Conservation (phyloP, 139 green algal genomes). For the Haematococcus sp. region DNA sequence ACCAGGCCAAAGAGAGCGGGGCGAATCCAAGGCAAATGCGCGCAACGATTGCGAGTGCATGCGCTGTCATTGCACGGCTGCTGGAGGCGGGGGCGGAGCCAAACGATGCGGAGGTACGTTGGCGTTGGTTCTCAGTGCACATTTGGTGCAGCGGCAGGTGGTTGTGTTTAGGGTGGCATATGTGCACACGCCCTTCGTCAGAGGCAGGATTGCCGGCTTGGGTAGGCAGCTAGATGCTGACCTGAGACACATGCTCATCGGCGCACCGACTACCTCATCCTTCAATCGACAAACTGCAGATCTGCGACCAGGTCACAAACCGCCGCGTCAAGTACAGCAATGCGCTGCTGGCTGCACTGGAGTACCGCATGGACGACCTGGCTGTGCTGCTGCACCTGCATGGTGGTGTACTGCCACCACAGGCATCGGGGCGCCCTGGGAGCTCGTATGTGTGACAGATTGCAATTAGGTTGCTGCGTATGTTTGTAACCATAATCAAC, state of each 20-base stretch:
- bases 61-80: not conserved
- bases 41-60: not conserved
- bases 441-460: no score
- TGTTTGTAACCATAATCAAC: no score
- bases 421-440: no score
- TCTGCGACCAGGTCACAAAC: no score
- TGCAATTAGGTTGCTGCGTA: no score
- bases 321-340: not conserved
- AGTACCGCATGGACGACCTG: slow-evolving; percentile 3
- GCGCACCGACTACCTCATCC: no score
- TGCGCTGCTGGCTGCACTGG: not conserved
- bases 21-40: not conserved
- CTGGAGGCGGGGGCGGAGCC: not conserved
- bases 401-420: not conserved
- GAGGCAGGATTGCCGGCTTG: no score
- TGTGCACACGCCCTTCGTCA: no score
- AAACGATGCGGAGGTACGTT: not conserved
- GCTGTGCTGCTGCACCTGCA: slow-evolving; percentile 1
- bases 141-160: no score
- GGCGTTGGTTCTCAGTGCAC: no score
- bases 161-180: no score
- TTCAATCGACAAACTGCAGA: no score
- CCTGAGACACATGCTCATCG: not conserved
- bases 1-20: slow-evolving; percentile 7
- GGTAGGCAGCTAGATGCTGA: not conserved